Evolutionary conservation across 176 grass and related monocot genomes (phyloP).

Genomic region (Triticum timopheevii): DNA sequence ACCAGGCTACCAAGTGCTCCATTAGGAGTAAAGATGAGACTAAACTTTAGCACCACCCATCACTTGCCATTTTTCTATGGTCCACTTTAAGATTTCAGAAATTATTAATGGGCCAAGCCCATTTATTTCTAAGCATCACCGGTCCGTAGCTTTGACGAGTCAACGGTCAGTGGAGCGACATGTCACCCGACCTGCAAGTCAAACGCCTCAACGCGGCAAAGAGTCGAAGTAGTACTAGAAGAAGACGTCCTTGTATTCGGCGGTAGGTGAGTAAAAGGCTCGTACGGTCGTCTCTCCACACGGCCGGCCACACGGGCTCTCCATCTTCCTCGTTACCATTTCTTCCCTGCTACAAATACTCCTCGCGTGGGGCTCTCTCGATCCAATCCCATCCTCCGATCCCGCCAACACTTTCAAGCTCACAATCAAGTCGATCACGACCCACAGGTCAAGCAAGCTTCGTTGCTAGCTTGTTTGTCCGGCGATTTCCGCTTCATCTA

Average conservation of each 20-base stretch:
- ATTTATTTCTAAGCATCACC: too few species aligned
- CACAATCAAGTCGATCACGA: neutral
- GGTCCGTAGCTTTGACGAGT: neutral
- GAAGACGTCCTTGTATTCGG: slow-evolving; percentile 36
- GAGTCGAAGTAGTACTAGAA: neutral
- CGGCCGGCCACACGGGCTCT: neutral
- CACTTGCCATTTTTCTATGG: too few species aligned
- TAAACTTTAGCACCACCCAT: too few species aligned
- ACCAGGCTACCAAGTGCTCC: too few species aligned
- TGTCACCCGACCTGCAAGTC: slow-evolving; percentile 6
- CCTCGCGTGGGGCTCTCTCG: neutral
- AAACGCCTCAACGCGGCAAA: slow-evolving; percentile 17
- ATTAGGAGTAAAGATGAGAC: too few species aligned
- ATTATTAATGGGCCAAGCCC: too few species aligned
- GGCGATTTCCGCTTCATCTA: neutral
- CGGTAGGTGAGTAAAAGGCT: neutral
- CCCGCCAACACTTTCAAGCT: neutral
- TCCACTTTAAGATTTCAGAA: too few species aligned
- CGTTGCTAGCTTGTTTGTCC: neutral
- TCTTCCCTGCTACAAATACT: slow-evolving; percentile 21
- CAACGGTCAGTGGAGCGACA: slow-evolving; percentile 41
- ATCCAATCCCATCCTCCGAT: neutral
- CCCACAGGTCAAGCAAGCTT: neutral
- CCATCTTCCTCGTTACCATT: neutral
- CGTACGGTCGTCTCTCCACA: slow-evolving; percentile 1